phyloP scores from a whole-genome alignment of 2,329 filamentous ascomycete species.

The Coniella vitis region DNA sequence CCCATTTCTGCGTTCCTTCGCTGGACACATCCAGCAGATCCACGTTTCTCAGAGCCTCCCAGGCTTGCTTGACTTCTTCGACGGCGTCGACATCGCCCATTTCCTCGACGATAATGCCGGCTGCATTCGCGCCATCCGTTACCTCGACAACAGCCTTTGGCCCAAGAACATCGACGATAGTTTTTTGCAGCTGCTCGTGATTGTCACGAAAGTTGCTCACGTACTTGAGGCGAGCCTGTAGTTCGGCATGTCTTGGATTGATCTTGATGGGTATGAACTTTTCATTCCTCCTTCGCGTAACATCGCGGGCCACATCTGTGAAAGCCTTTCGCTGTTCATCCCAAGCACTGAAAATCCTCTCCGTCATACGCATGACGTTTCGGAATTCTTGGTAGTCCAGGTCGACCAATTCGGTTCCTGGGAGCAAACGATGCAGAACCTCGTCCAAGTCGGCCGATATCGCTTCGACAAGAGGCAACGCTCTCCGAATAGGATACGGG shows the following conservation, averaged over 20 bases:
- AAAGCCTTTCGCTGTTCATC: slow-evolving; percentile 97
- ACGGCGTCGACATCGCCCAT: slow-evolving; percentile 97
- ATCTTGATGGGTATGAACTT: slow-evolving; percentile 99
- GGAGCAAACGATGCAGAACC: slow-evolving; percentile 76
- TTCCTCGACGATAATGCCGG: slow-evolving; percentile 74
- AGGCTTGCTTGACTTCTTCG: slow-evolving; percentile 91
- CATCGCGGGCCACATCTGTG: slow-evolving; percentile 92
- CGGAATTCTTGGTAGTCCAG: slow-evolving; percentile 89
- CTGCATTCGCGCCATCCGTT: slow-evolving; percentile 47
- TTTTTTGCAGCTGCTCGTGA: slow-evolving; percentile 93
- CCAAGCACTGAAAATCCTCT: slow-evolving; percentile 85
- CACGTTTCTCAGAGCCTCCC: slow-evolving; percentile 88
- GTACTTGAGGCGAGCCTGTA: slow-evolving; percentile 87
- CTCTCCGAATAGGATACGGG: slow-evolving; percentile 87
- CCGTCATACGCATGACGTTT: slow-evolving; percentile 73
- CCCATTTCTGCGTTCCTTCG: slow-evolving; percentile 87
- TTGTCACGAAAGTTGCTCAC: slow-evolving; percentile 93
- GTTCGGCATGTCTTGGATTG: slow-evolving; percentile 74
- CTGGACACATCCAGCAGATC: slow-evolving; percentile 88
- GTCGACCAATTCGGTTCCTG: slow-evolving; percentile 83
- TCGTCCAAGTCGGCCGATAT: slow-evolving; percentile 91
- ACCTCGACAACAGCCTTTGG: slow-evolving; percentile 55
- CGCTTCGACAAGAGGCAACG: slow-evolving; percentile 88
- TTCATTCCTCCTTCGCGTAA: slow-evolving; percentile 86
- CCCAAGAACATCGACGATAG: slow-evolving; percentile 93